phyloP scores from a whole-genome alignment of 2,329 filamentous ascomycete genomes.

The Aspergillus puulaauensis region DNA sequence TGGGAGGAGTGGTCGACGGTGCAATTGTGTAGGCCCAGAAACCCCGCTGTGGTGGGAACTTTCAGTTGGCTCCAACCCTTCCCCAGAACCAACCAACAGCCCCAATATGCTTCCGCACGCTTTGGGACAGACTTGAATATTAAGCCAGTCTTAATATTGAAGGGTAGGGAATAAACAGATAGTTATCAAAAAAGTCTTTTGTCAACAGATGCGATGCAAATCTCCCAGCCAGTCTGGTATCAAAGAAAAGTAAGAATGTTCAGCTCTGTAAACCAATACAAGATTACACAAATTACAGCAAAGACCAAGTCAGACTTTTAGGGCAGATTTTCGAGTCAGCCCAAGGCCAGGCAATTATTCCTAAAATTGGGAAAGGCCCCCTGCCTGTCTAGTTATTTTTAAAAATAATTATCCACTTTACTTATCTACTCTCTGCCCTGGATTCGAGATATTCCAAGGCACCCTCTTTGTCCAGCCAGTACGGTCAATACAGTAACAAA shows the following conservation, averaged over 20 bases:
- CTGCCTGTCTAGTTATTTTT: not conserved
- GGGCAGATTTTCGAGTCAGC: not conserved
- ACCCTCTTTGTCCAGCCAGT: not conserved
- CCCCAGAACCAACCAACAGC: slow-evolving; percentile 9
- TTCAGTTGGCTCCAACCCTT: slow-evolving; percentile 15
- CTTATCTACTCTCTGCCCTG: not conserved
- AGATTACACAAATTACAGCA: not conserved
- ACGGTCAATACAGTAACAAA: not conserved
- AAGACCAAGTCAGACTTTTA: not conserved
- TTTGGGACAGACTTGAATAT: not conserved
- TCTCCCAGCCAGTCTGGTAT: not conserved
- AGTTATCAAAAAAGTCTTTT: not conserved
- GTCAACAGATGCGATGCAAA: not conserved
- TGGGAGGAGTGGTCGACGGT: slow-evolving; percentile 1
- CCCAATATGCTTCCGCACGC: not conserved
- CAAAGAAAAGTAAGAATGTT: slow-evolving; percentile 1
- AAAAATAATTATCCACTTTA: not conserved
- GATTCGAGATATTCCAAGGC: not conserved
- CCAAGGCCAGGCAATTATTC: not conserved
- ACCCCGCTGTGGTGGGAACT: slow-evolving; percentile 22
- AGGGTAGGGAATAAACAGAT: not conserved
- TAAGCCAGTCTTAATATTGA: not conserved
- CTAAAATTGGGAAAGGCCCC: not conserved
- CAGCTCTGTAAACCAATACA: not conserved
- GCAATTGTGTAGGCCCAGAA: slow-evolving; percentile 19